Evolutionary conservation across 2,329 filamentous ascomycete genomes (phyloP), one percentile per base, ranked within the genome.

Genomic region (Aspergillus texensis): DNA sequence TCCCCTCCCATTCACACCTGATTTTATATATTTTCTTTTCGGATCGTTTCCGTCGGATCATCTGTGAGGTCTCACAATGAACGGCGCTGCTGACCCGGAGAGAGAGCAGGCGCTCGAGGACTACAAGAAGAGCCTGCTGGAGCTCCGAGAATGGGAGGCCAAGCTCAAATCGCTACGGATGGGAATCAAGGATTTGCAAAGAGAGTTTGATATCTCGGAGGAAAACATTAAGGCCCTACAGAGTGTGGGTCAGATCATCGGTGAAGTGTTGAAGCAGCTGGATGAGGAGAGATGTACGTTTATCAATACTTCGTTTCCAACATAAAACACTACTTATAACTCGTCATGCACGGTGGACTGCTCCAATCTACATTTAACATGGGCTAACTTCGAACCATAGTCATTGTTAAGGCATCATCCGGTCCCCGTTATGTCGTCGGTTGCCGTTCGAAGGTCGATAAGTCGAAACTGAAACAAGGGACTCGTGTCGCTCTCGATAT

Each of bases 191-290:
- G 93, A 91, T 64, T 82, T 98, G 61, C 93, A 97, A 78, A 93
- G 91, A 76, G 94, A 98, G 74, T 99, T 94, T 75, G 94, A 99
- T 79, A 89, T 94, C 71, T 98, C 95, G 60, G 95, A 99, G 79
- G 96, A 99, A 70, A 98, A 98, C 83, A 98, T 99, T 85, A 99
- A 99, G 85, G 95, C 95, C 70, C 84, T 99, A 75, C 95, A 99
- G 84, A 98, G 95, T 79, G 95, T 99, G 61, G 95, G 95, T 57
- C 95, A 99, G 83, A 99, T 99, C 80, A 98, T 99, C 79, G 95
- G 95, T 73, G 95, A 99, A 82, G 96, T 99, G 65, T 83, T 99
- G 76, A 99, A 99, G 85, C 96, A 99, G 84, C 86, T 99, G 68
- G 95, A 99, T 77, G 95, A 99, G 74, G 96, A 99, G 85, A 86